These are phyloP conservation scores for Setaria viridis DNA, from an alignment of 202 grass and related monocot species.

Conservation along the genomic window DNA sequence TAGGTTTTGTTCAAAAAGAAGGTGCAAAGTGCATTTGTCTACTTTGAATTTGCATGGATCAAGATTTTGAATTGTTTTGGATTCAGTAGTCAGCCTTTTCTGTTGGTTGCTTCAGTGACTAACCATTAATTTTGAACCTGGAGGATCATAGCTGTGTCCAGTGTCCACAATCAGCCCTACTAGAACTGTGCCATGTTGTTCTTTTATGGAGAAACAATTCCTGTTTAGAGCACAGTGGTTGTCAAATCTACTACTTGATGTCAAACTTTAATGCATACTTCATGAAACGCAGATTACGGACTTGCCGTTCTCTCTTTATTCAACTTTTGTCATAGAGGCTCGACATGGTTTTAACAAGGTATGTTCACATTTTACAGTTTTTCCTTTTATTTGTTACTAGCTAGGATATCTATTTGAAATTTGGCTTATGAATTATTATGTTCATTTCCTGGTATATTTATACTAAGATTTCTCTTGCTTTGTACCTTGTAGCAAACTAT, in stretches of 20 bases:
- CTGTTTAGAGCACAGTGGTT: slow-evolving; percentile 7
- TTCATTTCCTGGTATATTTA: slow-evolving; percentile 16
- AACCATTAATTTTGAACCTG: slow-evolving; percentile 5
- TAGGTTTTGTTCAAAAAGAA: slow-evolving; percentile 7
- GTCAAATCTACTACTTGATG: slow-evolving; percentile 24
- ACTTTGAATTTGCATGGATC: slow-evolving; percentile 11
- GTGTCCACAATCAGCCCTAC: neutral
- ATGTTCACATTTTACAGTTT: slow-evolving; percentile 19
- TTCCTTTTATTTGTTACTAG: slow-evolving; percentile 16
- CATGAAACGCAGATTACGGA: slow-evolving; percentile 73
- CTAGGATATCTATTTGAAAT: slow-evolving; percentile 11
- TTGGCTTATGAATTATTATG: neutral
- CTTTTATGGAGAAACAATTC: slow-evolving; percentile 19
- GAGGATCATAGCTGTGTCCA: slow-evolving; percentile 2
- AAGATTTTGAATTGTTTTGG: slow-evolving; percentile 9
- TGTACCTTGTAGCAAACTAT: slow-evolving; percentile 79
- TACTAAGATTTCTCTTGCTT: slow-evolving; percentile 42
- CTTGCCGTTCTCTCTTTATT: slow-evolving; percentile 96
- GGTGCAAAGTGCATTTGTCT: slow-evolving; percentile 3
- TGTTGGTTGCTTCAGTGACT: slow-evolving; percentile 14
- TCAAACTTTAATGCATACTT: slow-evolving; percentile 45
- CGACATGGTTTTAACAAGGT: slow-evolving; percentile 99
- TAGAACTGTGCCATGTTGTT: slow-evolving; percentile 2
- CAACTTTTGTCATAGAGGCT: slow-evolving; percentile 89
- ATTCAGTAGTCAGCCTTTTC: slow-evolving; percentile 18